Evolutionary conservation across 257 asterid species (phyloP).

Genomic region (Paraleonurus japonicus): DNA sequence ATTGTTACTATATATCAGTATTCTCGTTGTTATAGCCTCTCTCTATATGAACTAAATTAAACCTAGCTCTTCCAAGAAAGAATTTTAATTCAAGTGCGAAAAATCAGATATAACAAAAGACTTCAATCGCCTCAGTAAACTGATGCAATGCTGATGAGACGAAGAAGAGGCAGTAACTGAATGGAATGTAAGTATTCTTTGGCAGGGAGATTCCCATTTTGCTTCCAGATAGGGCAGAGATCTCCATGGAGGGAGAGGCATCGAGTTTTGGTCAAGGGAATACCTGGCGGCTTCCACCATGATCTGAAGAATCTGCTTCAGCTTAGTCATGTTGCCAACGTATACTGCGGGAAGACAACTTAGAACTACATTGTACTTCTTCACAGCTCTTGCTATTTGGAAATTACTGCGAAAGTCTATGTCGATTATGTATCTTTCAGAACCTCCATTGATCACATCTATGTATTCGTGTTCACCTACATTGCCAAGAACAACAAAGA

Average conservation of each 20-base stretch:
- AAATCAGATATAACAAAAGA: conserved; percentile 33
- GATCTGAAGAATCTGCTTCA: conserved; percentile 35
- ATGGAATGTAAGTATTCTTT: conserved; percentile 25
- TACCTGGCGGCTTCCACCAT: conserved; percentile 48
- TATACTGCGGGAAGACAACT: conserved; percentile 39
- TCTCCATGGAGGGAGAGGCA: conserved; percentile 62
- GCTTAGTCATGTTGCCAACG: conserved; percentile 38
- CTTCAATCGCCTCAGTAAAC: conserved; percentile 33
- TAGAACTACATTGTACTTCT: conserved; percentile 34
- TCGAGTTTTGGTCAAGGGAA: conserved; percentile 50
- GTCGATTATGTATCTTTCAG: conserved; percentile 42
- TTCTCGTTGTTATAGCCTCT: not conserved
- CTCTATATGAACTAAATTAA: not conserved
- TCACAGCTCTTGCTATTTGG: conserved; percentile 59
- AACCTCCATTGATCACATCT: conserved; percentile 35
- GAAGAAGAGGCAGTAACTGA: conserved; percentile 8
- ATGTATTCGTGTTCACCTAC: conserved; percentile 50
- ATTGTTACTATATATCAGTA: conserved; percentile 9
- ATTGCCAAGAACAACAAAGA: not conserved
- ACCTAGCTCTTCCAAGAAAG: conserved; percentile 8
- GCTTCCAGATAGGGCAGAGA: conserved; percentile 49
- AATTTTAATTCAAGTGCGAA: conserved; percentile 8
- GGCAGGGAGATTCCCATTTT: conserved; percentile 49
- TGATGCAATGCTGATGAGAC: conserved; percentile 36
- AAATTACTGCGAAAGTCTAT: conserved; percentile 54